Base-by-base conservation (phyloP, 495 filamentous ascomycete species). In the Penicillium simplicissimum region DNA sequence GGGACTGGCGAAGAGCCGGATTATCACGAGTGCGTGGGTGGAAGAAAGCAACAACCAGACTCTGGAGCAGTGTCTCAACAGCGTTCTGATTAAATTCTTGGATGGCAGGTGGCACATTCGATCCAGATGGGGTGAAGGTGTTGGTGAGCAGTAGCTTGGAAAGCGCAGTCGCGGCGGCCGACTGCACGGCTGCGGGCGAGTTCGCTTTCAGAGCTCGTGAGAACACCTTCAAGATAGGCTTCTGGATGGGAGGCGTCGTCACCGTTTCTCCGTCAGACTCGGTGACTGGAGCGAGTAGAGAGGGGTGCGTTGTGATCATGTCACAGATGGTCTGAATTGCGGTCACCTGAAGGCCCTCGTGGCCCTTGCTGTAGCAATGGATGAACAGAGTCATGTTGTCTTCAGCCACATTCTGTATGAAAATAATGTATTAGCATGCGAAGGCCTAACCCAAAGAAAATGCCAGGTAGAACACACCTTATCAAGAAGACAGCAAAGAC, bases 331-430 rank as follows among this genome's bases (percentile, higher is more conserved):
- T 95, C 52, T 97, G 90, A 36, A 98, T 77, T 0, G 94, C 90
- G 3, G 91, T 95, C 37, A 90, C 88, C 72, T 98, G 92, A 52
- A 98, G 81, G 5, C 87, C 87, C 23, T 93, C 88, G 68, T 97
- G 92, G 14, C 95, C 95, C 76, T 96, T 96, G 75, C 80, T 89
- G 75, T 93, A 97, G 79, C 96, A 98, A 73, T 96, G 94, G 68
- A 97, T 88, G 75, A 99, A 98, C 7, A 98, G 85, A 0, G 86
- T 90, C 51, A 98, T 83, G 70, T 98, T 99, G 66, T 96, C 91
- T 72, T 95, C 89, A 6, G 95, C 96, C 13, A 98, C 84, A 13
- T 89, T 90, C 78, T 89, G 59, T 1, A 55, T 10, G 10, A 21
- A 34, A 36, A 11, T 31, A 31, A 21, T 14, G 33, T 13, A 8